Evolutionary conservation across 2,329 filamentous ascomycete species (phyloP), one percentile per base, ranked within the genome.

Genomic region (Ascochyta lentis): DNA sequence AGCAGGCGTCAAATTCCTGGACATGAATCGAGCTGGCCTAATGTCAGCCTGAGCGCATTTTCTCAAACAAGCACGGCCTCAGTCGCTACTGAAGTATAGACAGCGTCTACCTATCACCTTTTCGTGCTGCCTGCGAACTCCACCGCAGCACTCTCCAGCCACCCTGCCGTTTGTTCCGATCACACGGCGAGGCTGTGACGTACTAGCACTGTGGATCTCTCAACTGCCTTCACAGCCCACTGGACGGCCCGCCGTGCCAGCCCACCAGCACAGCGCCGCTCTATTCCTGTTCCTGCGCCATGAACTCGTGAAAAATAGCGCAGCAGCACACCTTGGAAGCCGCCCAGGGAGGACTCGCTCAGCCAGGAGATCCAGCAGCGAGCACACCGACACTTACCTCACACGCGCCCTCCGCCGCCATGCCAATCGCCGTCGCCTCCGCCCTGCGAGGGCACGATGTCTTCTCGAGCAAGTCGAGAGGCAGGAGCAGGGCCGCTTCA

Each of bases 371-470:
- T 42, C 10, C 45, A 41, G 42, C 54, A 48, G 15, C 50, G 19
- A 47, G 31, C 51, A 54, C 50, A 47, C 41, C 34, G 16, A 51
- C 47, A 50, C 42, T 56, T 47, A 47, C 53, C 47, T 35, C 23
- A 42, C 6, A 42, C 41, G 16, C 39, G 29, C 48, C 54, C 49
- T 34, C 48, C 39, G 44, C 47, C 67, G 67, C 61, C 54, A 75
- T 75, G 73, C 66, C 71, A 23, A 58, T 60, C 58, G 71, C 71
- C 54, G 64, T 73, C 44, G 71, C 68, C 42, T 61, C 67, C 44
- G 67, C 68, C 59, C 57, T 67, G 46, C 64, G 67, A 52, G 61
- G 65, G 47, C 71, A 72, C 52, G 67, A 70, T 45, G 58, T 68
- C 49, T 67, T 73, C 50, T 61, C 69, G 31, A 70, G 65, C 58